A percentile compares a stretch with the other conserved stretches of the same genome.
These are phyloP conservation scores for Candida boleticola DNA, from an alignment of 805 yeast genomes.

Conservation along the genomic window DNA sequence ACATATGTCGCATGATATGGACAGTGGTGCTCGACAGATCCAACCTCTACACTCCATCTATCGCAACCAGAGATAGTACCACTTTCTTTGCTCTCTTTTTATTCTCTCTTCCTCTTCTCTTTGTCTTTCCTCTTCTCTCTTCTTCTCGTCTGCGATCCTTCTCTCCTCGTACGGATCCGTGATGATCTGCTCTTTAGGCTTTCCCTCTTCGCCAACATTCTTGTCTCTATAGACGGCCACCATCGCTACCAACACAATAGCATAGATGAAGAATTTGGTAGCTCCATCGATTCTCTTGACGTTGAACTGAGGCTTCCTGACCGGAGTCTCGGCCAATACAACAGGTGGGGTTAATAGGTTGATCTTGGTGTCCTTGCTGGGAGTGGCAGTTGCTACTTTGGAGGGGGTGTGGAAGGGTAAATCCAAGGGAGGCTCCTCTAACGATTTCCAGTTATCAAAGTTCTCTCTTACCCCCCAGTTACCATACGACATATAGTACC, in stretches of 20 bases:
- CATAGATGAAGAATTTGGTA: constrained; percentile 51
- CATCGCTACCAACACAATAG: constrained; percentile 45
- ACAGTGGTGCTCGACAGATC: too few species aligned
- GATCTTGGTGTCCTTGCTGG: constrained; percentile 22
- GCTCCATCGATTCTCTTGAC: constrained; percentile 54
- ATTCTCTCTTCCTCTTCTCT: constrained; percentile 12
- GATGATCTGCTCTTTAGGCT: constrained; percentile 38
- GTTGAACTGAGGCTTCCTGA: constrained; percentile 46
- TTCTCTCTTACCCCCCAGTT: constrained; percentile 68
- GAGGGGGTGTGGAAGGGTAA: constrained; percentile 53
- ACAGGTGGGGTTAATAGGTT: constrained; percentile 40
- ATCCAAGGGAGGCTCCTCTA: constrained; percentile 49
- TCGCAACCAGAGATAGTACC: constrained; percentile 54
- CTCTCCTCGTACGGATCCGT: constrained; percentile 36
- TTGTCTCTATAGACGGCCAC: constrained; percentile 59
- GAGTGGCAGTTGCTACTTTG: constrained; percentile 23
- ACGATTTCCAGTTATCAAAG: constrained; percentile 45
- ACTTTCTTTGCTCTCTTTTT: constrained; percentile 25
- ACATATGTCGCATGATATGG: too few species aligned
- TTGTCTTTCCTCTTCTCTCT: constrained; percentile 15
- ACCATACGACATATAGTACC: constrained; percentile 65
- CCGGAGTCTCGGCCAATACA: constrained; percentile 39
- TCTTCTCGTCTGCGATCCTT: constrained; percentile 14
- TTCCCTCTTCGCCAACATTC: constrained; percentile 43
- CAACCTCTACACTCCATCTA: too few species aligned